Evolutionary conservation across 2,329 filamentous ascomycete genomes (phyloP), one percentile per base, ranked within the genome.

Genomic region (Colletotrichum chlorophyti): DNA sequence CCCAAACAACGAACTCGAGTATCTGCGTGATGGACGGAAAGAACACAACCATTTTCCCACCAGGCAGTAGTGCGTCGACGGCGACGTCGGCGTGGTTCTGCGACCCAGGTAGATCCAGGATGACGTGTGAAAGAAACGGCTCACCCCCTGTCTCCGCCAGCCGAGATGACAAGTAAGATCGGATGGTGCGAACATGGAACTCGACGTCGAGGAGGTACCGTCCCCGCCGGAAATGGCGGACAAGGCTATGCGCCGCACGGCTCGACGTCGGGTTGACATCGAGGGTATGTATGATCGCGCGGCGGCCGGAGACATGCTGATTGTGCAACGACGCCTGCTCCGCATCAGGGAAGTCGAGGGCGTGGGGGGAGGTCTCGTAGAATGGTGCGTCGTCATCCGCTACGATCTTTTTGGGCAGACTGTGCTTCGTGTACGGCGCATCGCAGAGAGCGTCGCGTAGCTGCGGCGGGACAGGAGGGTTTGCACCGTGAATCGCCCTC

Each of bases 11-110:
- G 58, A 88, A 90, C 5, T 86, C 81, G 35, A 82, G 85, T 53
- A 94, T 89, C 70, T 94, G 91, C 9, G 90, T 93, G 58, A 95
- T 86, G 65, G 86, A 91, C 0, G 91, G 91, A 63, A 86, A 87
- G 74, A 93, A 95, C 1, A 92, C 79, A 12, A 89, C 78, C 27
- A 94, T 75, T 8, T 83, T 76, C 0, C 87, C 90, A 66, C 90
- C 83, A 2, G 83, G 79, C 34, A 83, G 83, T 50, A 95, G 72
- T 12, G 86, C 84, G n/a, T 78, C 68, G 5, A 82, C 74, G 19
- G 88, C 76, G 23, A 75, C 74, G 2, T 74, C 72, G 2, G 74
- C 72, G 26, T 75, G 67, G 10, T 74, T 72, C 49, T 91, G 78
- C 2, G 87, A 82, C 26, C 79, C 80, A 0, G 91, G 90, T 58